Conservation (phyloP, 2,329 filamentous ascomycete genomes). For the Talaromyces albobiverticillius region DNA sequence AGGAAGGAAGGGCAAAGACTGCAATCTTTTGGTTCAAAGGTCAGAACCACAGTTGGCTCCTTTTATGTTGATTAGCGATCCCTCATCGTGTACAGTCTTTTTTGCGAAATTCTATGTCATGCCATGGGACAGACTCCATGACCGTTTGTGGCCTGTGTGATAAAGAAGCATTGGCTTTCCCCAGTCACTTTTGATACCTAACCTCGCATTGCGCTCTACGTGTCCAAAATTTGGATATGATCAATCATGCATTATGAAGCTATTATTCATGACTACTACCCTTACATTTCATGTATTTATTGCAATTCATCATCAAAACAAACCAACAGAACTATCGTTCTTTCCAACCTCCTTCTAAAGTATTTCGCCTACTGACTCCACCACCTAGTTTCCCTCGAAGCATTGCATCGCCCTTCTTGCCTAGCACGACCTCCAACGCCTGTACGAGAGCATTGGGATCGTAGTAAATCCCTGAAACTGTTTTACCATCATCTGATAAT, state of each 20-base stretch:
- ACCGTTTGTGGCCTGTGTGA: too few relatives aligned
- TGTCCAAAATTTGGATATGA: not conserved
- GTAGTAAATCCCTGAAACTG: slow-evolving; percentile 61
- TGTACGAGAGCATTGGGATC: slow-evolving; percentile 72
- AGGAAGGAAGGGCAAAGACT: too few relatives aligned
- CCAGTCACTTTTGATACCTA: too few relatives aligned
- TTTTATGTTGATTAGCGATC: not conserved
- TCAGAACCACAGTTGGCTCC: not conserved
- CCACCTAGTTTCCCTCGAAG: slow-evolving; percentile 34
- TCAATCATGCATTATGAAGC: slow-evolving; percentile 5
- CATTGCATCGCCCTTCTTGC: slow-evolving; percentile 57
- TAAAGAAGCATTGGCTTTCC: too few relatives aligned
- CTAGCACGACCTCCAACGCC: slow-evolving; percentile 74
- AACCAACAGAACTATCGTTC: slow-evolving; percentile 16
- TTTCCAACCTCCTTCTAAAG: slow-evolving; percentile 41
- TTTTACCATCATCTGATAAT: slow-evolving; percentile 40
- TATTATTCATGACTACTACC: not conserved
- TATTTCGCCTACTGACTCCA: slow-evolving; percentile 58
- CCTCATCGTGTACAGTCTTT: too few relatives aligned
- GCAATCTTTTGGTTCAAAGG: not conserved
- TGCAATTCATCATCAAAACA: not conserved
- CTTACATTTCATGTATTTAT: slow-evolving; percentile 4
- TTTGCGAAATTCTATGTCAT: too few relatives aligned
- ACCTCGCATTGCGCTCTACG: too few relatives aligned
- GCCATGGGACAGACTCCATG: too few relatives aligned